Conservation (phyloP, 2,329 filamentous ascomycete species). For the Ceratocystis diversiconidia region DNA sequence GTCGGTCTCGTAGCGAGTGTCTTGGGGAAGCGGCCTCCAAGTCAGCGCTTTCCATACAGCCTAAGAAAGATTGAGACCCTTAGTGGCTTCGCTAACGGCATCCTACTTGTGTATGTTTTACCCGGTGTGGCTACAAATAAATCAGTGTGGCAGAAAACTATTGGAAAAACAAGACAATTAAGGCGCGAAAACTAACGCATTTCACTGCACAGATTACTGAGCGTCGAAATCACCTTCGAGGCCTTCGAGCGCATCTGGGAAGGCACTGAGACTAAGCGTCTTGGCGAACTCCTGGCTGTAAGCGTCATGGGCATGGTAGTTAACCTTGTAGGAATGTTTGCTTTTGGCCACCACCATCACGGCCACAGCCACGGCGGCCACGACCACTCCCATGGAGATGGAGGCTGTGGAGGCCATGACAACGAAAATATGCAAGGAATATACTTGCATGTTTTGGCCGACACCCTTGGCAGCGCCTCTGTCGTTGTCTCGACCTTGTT, state of each 20-base stretch:
- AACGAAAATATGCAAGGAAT: constrained; percentile 98
- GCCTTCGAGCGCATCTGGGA: constrained; percentile 77
- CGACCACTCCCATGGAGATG: constrained; percentile 17
- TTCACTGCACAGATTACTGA: constrained; percentile 53
- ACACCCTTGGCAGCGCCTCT: constrained; percentile 84
- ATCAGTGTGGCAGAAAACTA: not conserved
- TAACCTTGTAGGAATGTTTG: constrained; percentile 82
- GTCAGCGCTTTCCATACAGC: constrained; percentile 77
- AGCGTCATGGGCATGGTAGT: constrained; percentile 76
- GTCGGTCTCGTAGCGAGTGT: constrained; percentile 86
- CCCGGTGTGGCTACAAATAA: no score
- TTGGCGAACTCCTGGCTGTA: constrained; percentile 78
- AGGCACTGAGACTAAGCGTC: constrained; percentile 66
- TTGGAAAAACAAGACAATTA: not conserved
- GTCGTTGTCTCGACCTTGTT: constrained; percentile 85
- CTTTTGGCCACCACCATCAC: constrained; percentile 59
- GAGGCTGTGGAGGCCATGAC: constrained; percentile 41
- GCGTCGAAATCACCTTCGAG: constrained; percentile 90
- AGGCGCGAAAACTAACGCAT: not conserved
- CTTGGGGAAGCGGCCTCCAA: constrained; percentile 92
- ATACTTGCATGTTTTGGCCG: constrained; percentile 86
- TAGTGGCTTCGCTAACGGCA: constrained; percentile 89
- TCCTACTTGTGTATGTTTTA: constrained; percentile 65
- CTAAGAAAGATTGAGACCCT: constrained; percentile 95
- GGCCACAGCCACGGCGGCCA: constrained; percentile 29